Conservation (phyloP, 305 asterid genomes). For the Euphrasia arctica region DNA sequence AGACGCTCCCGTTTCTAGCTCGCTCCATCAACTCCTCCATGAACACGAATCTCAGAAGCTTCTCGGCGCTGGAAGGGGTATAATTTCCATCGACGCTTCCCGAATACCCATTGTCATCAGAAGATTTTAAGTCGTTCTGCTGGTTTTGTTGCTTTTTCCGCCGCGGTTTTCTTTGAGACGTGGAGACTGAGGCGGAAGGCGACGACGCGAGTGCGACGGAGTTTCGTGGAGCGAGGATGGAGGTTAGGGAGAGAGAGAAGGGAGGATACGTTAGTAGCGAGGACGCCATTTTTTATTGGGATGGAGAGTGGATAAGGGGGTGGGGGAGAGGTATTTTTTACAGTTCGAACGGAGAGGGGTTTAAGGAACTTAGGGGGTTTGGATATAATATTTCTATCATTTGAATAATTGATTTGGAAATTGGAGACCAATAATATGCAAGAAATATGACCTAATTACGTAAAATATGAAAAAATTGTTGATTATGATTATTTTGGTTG, state of each 20-base stretch:
- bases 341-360: conserved; percentile 30
- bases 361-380: conserved; percentile 28
- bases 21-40: conserved; percentile 93
- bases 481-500: too few relatives aligned
- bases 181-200: conserved; percentile 42
- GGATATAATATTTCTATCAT: too few relatives aligned
- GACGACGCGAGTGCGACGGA: conserved; percentile 38
- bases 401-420: too few relatives aligned
- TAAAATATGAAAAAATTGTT: too few relatives aligned
- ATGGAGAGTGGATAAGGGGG: conserved; percentile 31
- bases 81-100: conserved; percentile 31
- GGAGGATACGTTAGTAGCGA: conserved; percentile 40
- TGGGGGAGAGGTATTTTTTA: conserved; percentile 14
- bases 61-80: conserved; percentile 82
- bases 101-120: conserved; percentile 45
- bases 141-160: conserved; percentile 55
- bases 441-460: too few relatives aligned
- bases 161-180: conserved; percentile 58
- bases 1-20: conserved; percentile 59
- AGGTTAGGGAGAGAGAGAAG: conserved; percentile 35
- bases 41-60: conserved; percentile 73
- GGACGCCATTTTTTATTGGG: conserved; percentile 34
- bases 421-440: too few relatives aligned
- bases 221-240: conserved; percentile 34
- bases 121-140: conserved; percentile 37